phyloP scores from a whole-genome alignment of 169 alveolate genomes.

The Theileria orientalis region DNA sequence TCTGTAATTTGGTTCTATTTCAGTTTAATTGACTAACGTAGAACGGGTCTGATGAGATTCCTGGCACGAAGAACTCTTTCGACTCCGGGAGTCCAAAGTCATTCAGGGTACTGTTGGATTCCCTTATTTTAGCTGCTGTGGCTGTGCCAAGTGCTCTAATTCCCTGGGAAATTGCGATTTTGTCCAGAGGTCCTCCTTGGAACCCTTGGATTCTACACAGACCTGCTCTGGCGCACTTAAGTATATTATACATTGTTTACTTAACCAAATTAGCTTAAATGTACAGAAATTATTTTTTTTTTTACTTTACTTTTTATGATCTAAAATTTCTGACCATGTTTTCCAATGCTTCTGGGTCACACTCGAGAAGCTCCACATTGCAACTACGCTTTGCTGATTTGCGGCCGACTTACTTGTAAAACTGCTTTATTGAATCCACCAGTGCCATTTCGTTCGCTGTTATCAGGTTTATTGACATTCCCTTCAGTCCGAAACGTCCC shows the following conservation, averaged over 20 bases:
- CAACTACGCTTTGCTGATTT: slow-evolving; percentile 43
- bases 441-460: slow-evolving; percentile 67
- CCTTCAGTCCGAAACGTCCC: slow-evolving; percentile 95
- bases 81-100: slow-evolving; percentile 44
- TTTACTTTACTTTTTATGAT: slow-evolving; percentile 29
- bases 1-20: slow-evolving; percentile 12
- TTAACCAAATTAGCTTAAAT: not conserved
- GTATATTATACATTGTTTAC: not conserved
- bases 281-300: not conserved
- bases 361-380: slow-evolving; percentile 52
- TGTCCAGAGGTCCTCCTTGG: not conserved
- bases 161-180: not conserved
- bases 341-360: slow-evolving; percentile 62
- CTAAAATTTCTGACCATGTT: slow-evolving; percentile 67
- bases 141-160: not conserved
- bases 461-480: slow-evolving; percentile 91
- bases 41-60: slow-evolving; percentile 61
- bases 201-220: slow-evolving; percentile 6
- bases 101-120: slow-evolving; percentile 27
- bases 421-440: slow-evolving; percentile 69
- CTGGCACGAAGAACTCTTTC: slow-evolving; percentile 45
- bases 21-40: slow-evolving; percentile 18
- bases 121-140: not conserved
- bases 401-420: slow-evolving; percentile 50
- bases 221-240: slow-evolving; percentile 8